These are phyloP conservation scores for Chimonanthus praecox DNA, from an alignment of 164 flowering plant genomes.

Conservation along the genomic window DNA sequence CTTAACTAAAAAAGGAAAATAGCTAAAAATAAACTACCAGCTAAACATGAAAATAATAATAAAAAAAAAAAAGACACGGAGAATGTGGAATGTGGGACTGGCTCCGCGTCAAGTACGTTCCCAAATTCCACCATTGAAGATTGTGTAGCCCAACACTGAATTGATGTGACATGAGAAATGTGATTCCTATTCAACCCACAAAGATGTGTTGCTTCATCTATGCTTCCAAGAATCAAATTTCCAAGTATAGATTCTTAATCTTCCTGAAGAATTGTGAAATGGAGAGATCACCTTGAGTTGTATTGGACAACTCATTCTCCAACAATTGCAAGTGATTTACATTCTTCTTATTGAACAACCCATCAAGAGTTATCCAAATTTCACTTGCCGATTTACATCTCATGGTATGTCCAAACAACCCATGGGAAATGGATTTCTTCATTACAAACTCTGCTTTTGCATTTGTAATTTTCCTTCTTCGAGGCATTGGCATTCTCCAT, in stretches of 20 bases:
- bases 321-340: constrained; percentile 1
- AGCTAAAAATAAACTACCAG: no score
- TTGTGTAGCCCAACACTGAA: not conserved
- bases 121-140: constrained; percentile 8
- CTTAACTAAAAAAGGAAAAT: no score
- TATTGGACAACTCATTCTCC: constrained; percentile 11
- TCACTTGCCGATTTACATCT: constrained; percentile 3
- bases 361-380: constrained; percentile 6
- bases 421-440: not conserved
- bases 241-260: constrained; percentile 4
- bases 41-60: no score
- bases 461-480: constrained; percentile 4
- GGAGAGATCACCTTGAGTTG: constrained; percentile 9
- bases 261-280: constrained; percentile 8
- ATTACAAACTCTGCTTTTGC: not conserved
- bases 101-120: not conserved
- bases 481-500: not conserved
- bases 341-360: constrained; percentile 10
- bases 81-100: no score
- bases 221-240: constrained; percentile 3
- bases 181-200: not conserved
- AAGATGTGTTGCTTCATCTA: constrained; percentile 4
- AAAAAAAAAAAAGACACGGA: no score
- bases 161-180: not conserved
- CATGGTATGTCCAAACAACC: not conserved